Conservation (phyloP, 1,284 basidiomycete species). For the Ceratobasidium sp. region DNA sequence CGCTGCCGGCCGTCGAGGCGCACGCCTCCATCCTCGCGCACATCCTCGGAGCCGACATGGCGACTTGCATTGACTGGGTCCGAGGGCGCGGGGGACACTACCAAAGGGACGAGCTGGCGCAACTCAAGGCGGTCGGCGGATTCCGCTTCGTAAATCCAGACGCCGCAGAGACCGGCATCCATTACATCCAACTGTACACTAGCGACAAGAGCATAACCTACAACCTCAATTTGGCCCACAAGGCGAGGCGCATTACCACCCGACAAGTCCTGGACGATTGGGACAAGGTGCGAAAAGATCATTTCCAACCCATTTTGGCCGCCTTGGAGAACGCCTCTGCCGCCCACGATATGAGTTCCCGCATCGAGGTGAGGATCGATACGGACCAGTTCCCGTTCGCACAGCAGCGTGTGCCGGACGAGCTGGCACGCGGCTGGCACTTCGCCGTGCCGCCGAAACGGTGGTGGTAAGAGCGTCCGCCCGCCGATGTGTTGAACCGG, state of each 20-base stretch:
- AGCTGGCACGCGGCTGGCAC: neutral
- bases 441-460: neutral
- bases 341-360: constrained; percentile 4
- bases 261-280: neutral
- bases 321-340: neutral
- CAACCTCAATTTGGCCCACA: constrained; percentile 10
- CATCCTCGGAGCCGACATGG: neutral
- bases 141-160: constrained; percentile 13
- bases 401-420: constrained; percentile 11
- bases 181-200: constrained; percentile 23
- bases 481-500: neutral
- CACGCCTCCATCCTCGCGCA: constrained; percentile 9
- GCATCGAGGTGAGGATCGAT: constrained; percentile 17
- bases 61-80: neutral
- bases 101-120: constrained; percentile 30
- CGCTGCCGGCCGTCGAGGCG: neutral
- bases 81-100: neutral
- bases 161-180: neutral
- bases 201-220: constrained; percentile 24
- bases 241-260: constrained; percentile 6
- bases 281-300: neutral
- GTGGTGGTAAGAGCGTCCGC: constrained; percentile 10
- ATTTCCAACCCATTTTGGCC: neutral
- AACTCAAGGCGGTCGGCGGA: constrained; percentile 15
- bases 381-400: neutral